These are phyloP conservation scores for Geotrichum fermentans DNA, from an alignment of 1,139 yeast genomes.

Conservation along the genomic window DNA sequence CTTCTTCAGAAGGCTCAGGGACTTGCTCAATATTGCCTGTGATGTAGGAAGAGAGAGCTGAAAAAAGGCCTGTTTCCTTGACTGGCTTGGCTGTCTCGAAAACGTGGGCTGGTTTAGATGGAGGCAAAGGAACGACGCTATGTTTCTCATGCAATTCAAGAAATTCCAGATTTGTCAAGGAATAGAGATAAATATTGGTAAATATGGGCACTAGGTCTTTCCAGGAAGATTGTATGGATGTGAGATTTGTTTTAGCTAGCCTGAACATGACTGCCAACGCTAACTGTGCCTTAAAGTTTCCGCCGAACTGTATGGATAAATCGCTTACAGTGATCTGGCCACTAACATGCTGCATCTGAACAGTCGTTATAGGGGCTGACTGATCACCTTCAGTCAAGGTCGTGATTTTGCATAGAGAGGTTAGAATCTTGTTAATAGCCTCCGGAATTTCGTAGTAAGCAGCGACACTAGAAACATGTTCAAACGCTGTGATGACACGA, in stretches of 20 bases:
- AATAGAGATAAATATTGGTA: conserved; percentile 64
- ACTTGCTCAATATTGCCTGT: conserved; percentile 83
- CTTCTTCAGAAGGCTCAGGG: conserved; percentile 88
- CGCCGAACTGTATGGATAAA: conserved; percentile 75
- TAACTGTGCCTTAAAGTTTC: conserved; percentile 86
- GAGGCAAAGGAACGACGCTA: conserved; percentile 43
- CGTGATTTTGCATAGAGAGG: conserved; percentile 59
- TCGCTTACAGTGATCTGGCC: conserved; percentile 69
- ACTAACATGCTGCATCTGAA: conserved; percentile 43
- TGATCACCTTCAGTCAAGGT: conserved; percentile 41
- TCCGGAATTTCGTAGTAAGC: conserved; percentile 53
- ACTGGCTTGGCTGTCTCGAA: conserved; percentile 57
- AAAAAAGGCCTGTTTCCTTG: conserved; percentile 70
- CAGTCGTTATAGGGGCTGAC: conserved; percentile 34
- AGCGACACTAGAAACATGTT: conserved; percentile 76
- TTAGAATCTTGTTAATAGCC: conserved; percentile 61
- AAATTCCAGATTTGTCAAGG: conserved; percentile 66
- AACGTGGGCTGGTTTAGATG: conserved; percentile 60
- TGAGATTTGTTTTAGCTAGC: conserved; percentile 56
- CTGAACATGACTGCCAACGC: conserved; percentile 82
- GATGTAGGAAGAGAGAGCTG: conserved; percentile 86
- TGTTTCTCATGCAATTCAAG: conserved; percentile 49
- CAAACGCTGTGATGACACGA: conserved; percentile 79
- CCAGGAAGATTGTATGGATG: conserved; percentile 50
- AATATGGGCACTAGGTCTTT: conserved; percentile 53